Evolutionary conservation across 257 asterid species (phyloP), one percentile per base, ranked within the genome.

Genomic region (Solanum habrochaites): DNA sequence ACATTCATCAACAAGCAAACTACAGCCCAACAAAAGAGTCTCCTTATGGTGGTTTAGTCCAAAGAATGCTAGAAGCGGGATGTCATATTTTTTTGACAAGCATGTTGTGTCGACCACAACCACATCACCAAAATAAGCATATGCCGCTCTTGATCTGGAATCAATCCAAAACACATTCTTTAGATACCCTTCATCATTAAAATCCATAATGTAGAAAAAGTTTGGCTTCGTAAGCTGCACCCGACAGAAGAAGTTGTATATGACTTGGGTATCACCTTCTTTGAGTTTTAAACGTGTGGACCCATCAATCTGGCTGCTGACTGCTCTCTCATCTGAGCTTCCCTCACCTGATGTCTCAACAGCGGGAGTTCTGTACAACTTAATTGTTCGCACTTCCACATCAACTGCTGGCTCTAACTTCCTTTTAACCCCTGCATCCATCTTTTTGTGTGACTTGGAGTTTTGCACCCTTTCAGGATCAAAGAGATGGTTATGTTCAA

Each of bases 401-500:
- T 92, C 94, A 16, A 88, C 81, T 66, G 89, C 87, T 18, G 91
- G 88, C 45, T 88, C 89, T 67, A 89, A 86, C 88, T 90, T 93
- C 82, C 94, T 92, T 91, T 95, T 94, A 87, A 85, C 88, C 87
- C 93, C 95, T 69, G 89, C 86, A 23, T 87, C 91, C 85, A 88
- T 90, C 86, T 86, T 92, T 90, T 91, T 93, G 49, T 87, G 90
- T 85, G 93, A 91, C 89, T 90, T 93, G 87, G 88, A 91, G 85
- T 86, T 73, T 88, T 94, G 92, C 7, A 90, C 92, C 71, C 94
- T 93, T 91, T 87, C 91, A 85, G 90, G 88, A 56, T 90, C 92
- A 87, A 96, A 94, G 80, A 85, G 83, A 86, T 96, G 98, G 90
- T 95, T 96, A 91, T 96, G 99, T 56, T 94, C 96, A 11, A 94